Evolutionary conservation across 1,139 yeast species (phyloP).

Genomic region (Taphrina flavorubra): DNA sequence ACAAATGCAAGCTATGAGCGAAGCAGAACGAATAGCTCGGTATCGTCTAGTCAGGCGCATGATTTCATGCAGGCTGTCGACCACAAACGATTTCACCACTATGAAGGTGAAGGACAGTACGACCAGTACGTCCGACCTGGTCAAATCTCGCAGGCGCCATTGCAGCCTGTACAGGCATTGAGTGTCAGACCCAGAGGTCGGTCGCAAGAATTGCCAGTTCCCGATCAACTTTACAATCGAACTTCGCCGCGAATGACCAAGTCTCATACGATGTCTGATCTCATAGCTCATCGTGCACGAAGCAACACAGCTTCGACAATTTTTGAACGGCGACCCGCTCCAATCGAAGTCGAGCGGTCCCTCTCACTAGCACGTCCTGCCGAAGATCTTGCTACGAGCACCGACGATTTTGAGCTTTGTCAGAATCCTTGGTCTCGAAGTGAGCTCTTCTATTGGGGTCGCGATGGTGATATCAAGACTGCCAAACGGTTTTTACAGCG

Average conservation of each 20-base stretch:
- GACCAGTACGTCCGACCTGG: neutral
- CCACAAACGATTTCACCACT: too few relatives aligned
- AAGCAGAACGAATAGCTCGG: neutral
- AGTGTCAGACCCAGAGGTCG: neutral
- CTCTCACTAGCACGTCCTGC: neutral
- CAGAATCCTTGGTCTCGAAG: constrained; percentile 60
- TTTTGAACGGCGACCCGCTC: neutral
- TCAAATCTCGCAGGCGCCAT: neutral
- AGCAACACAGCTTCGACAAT: constrained; percentile 12
- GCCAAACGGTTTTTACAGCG: constrained; percentile 61
- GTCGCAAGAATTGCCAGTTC: constrained; percentile 7
- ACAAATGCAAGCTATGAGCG: neutral
- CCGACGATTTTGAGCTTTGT: constrained; percentile 55
- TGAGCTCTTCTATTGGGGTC: constrained; percentile 60
- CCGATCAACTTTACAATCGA: neutral
- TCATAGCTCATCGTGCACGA: neutral
- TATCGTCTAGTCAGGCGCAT: neutral
- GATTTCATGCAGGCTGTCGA: too few relatives aligned
- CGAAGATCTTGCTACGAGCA: neutral
- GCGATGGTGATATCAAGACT: constrained; percentile 49
- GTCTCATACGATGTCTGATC: neutral
- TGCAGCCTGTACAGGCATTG: neutral
- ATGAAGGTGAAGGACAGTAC: neutral
- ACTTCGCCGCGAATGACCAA: neutral
- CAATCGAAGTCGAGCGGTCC: neutral